phyloP scores from a whole-genome alignment of 129 eudicot species.

The Chrysanthemum makinoi region DNA sequence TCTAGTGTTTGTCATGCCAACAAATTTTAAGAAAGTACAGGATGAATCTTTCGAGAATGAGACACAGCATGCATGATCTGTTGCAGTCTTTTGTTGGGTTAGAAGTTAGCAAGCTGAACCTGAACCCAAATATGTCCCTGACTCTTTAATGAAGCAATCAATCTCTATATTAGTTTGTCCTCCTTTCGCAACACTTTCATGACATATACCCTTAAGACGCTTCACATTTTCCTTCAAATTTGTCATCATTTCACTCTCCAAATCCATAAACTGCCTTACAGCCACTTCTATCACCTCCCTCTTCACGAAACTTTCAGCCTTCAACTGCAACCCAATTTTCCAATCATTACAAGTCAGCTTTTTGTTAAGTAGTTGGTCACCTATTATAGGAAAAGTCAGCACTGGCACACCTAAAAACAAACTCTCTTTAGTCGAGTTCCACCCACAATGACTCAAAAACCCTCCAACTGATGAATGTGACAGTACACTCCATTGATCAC shows the following conservation, averaged over 20 bases:
- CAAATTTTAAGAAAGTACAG: no score
- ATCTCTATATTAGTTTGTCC: conserved; percentile 26
- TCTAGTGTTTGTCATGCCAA: no score
- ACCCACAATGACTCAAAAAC: conserved; percentile 40
- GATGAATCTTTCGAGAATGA: no score
- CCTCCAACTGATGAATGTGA: conserved; percentile 34
- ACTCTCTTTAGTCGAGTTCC: conserved; percentile 36
- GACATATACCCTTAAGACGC: background rate
- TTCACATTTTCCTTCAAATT: conserved; percentile 22
- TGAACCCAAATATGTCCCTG: no score
- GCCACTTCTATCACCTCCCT: conserved; percentile 19
- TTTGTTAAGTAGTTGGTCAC: conserved; percentile 33
- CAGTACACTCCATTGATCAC: conserved; percentile 41
- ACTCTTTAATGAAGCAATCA: conserved; percentile 22
- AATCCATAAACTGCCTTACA: conserved; percentile 42
- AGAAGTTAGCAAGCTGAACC: no score
- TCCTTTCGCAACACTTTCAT: conserved; percentile 17
- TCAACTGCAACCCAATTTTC: conserved; percentile 40
- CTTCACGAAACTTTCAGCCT: conserved; percentile 9
- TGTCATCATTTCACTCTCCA: conserved; percentile 27
- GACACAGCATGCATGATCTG: no score
- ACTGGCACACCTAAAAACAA: conserved; percentile 39
- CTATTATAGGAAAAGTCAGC: conserved; percentile 33
- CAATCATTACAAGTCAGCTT: conserved; percentile 34
- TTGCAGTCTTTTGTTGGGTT: no score